A percentile compares a stretch with the other conserved stretches of the same genome.
Evolutionary conservation across 306 rosid species (phyloP).

Genomic region (Cucurbita moschata): DNA sequence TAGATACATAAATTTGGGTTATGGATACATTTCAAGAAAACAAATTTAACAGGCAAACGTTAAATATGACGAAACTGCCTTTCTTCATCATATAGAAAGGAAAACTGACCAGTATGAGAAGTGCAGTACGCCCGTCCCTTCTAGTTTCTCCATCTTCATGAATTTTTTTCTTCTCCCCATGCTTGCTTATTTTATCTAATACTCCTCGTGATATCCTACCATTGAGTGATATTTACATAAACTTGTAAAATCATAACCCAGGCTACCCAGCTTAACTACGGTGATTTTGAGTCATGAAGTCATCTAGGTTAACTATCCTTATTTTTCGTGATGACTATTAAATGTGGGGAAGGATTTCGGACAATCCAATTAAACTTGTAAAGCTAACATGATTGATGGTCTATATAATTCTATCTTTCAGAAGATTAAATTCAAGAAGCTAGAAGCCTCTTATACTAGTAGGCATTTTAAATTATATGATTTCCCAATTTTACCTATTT

Average conservation of each 20-base stretch:
- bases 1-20: background rate
- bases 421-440: background rate
- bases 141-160: conserved; percentile 22
- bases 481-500: background rate
- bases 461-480: background rate
- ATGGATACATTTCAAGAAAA: background rate
- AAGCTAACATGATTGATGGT: background rate
- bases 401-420: background rate
- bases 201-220: conserved; percentile 41
- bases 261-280: background rate
- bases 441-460: background rate
- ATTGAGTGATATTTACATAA: conserved; percentile 16
- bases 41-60: background rate
- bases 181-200: conserved; percentile 34
- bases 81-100: background rate
- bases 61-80: background rate
- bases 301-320: background rate
- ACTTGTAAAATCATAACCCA: background rate
- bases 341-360: background rate
- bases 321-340: background rate
- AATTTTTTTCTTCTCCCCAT: conserved; percentile 22
- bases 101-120: conserved; percentile 57
- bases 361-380: background rate
- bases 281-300: background rate
- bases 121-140: conserved; percentile 33